phyloP scores from a whole-genome alignment of 306 rosid genomes.

The Vicia villosa region DNA sequence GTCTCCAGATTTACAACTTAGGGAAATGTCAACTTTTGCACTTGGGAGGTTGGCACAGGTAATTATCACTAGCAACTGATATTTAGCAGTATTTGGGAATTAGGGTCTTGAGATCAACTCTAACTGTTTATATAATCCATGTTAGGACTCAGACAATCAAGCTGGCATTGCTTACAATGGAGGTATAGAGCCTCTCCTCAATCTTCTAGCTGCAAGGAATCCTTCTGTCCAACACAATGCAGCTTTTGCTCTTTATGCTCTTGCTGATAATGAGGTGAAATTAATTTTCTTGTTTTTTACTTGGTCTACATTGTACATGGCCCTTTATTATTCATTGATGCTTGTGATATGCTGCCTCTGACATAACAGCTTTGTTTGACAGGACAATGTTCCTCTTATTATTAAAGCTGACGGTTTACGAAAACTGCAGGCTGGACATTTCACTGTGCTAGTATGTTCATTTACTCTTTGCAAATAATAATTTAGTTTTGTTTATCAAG shows the following conservation, averaged over 20 bases:
- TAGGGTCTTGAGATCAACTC: background rate
- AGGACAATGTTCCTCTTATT: constrained; percentile 84
- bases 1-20: no score
- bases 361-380: constrained; percentile 37
- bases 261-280: constrained; percentile 88
- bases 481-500: background rate
- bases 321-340: constrained; percentile 29
- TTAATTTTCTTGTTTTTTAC: constrained; percentile 28
- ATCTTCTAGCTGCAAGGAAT: constrained; percentile 54
- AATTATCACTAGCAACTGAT: constrained; percentile 2
- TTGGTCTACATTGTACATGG: constrained; percentile 18
- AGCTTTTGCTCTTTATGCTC: constrained; percentile 67
- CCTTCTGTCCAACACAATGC: constrained; percentile 59
- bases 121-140: constrained; percentile 17
- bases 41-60: no score
- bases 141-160: constrained; percentile 87
- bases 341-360: constrained; percentile 30
- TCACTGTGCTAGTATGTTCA: constrained; percentile 68
- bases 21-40: no score
- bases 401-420: constrained; percentile 83
- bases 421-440: constrained; percentile 72
- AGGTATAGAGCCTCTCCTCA: constrained; percentile 70
- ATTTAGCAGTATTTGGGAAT: background rate
- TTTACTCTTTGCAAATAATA: constrained; percentile 17
- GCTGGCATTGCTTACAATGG: constrained; percentile 90